These are phyloP conservation scores for Mycena alexandri DNA, from an alignment of 768 basidiomycete species.

Conservation along the genomic window DNA sequence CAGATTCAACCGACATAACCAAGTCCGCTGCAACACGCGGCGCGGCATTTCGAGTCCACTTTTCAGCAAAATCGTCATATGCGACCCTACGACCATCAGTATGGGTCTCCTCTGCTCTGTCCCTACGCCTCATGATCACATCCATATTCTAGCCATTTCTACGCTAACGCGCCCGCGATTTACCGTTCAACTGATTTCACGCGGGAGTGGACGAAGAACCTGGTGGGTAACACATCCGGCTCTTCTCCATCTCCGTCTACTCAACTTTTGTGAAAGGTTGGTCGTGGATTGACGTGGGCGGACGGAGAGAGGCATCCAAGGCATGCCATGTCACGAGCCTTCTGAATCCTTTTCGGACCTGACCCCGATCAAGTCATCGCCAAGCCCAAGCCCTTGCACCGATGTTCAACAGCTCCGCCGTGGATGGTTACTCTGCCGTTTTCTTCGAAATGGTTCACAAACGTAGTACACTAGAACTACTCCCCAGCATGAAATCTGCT, in stretches of 20 bases:
- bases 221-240: not conserved
- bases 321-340: too few relatives aligned
- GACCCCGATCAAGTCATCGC: slow-evolving; percentile 28
- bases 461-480: slow-evolving; percentile 1
- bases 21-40: slow-evolving; percentile 12
- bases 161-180: slow-evolving; percentile 27
- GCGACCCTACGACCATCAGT: slow-evolving; percentile 32
- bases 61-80: slow-evolving; percentile 24
- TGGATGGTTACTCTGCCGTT: slow-evolving; percentile 9
- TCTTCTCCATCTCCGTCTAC: not conserved
- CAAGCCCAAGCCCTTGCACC: slow-evolving; percentile 32
- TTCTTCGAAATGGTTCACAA: slow-evolving; percentile 25
- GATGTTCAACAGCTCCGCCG: slow-evolving; percentile 23
- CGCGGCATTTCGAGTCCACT: slow-evolving; percentile 23
- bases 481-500: too few relatives aligned
- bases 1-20: not conserved
- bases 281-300: slow-evolving; percentile 24
- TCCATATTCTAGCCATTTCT: slow-evolving; percentile 28
- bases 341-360: not conserved
- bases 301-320: slow-evolving; percentile 24
- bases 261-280: slow-evolving; percentile 4
- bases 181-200: slow-evolving; percentile 17
- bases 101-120: not conserved
- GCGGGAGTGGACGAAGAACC: slow-evolving; percentile 13
- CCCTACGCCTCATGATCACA: not conserved